Percentiles rank a stretch among this genome's conserved stretches.
Evolutionary conservation across 2,329 filamentous ascomycete species (phyloP).

Genomic region (Phialocephala subalpina): DNA sequence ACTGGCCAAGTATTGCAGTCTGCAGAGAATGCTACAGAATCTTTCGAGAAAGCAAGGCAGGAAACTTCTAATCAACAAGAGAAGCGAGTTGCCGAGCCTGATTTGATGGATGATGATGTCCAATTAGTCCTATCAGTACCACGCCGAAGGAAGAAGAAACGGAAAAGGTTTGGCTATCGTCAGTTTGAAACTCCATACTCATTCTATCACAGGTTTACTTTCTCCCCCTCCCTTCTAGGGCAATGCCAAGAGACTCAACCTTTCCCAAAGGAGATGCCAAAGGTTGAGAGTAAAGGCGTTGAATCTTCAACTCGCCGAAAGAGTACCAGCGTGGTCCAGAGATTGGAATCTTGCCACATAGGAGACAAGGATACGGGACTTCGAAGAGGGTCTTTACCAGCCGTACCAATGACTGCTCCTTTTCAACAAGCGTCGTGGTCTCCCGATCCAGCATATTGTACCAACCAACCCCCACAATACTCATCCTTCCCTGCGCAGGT

Average conservation of each 20-base stretch:
- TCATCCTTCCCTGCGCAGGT: constrained; percentile 13
- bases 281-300: constrained; percentile 2
- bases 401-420: constrained; percentile 7
- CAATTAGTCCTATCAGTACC: constrained; percentile 54
- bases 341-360: constrained; percentile 30
- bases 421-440: constrained; percentile 16
- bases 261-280: not conserved
- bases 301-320: constrained; percentile 15
- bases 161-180: constrained; percentile 36
- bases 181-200: not conserved
- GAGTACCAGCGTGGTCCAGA: constrained; percentile 28
- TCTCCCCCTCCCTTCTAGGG: constrained; percentile 10
- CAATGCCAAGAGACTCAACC: constrained; percentile 1
- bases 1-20: not conserved
- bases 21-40: not conserved
- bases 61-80: not conserved
- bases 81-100: not conserved
- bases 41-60: constrained; percentile 1
- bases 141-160: constrained; percentile 48
- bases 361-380: constrained; percentile 14
- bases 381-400: constrained; percentile 29
- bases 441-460: constrained; percentile 9
- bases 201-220: not conserved
- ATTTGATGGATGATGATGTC: constrained; percentile 49
- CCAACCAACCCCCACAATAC: constrained; percentile 11